phyloP scores from a whole-genome alignment of 345 rosid genomes.

The Murraya paniculata region DNA sequence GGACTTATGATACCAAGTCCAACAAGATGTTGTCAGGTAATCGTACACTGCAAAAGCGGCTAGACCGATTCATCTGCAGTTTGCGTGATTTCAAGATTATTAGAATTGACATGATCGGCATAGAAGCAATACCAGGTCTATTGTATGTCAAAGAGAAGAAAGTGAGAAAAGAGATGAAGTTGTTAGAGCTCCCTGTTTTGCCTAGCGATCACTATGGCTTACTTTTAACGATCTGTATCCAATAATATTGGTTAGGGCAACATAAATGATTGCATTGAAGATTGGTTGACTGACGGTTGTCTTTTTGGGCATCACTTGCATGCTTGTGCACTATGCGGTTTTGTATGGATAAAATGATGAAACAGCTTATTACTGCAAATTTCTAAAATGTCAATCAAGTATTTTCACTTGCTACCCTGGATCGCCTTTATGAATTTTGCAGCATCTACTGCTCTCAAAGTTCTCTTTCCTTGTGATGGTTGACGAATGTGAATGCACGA shows the following conservation, averaged over 20 bases:
- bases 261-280: neutral
- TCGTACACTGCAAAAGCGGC: constrained; percentile 63
- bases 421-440: neutral
- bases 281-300: neutral
- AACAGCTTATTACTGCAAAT: neutral
- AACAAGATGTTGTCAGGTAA: constrained; percentile 87
- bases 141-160: constrained; percentile 78
- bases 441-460: neutral
- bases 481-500: neutral
- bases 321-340: constrained; percentile 20
- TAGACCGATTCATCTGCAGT: constrained; percentile 71
- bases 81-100: constrained; percentile 61
- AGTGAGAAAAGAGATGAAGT: constrained; percentile 51
- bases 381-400: neutral
- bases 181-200: constrained; percentile 79
- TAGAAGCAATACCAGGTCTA: constrained; percentile 72
- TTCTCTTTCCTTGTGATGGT: neutral
- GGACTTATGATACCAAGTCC: constrained; percentile 88
- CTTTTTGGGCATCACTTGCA: neutral
- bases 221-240: constrained; percentile 59
- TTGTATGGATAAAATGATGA: constrained; percentile 15
- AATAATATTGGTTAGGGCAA: constrained; percentile 14
- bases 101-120: constrained; percentile 78
- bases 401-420: neutral
- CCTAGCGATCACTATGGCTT: constrained; percentile 96